These are phyloP conservation scores for Aspergillus fischeri DNA, from an alignment of 2,329 filamentous ascomycete species.

Conservation along the genomic window DNA sequence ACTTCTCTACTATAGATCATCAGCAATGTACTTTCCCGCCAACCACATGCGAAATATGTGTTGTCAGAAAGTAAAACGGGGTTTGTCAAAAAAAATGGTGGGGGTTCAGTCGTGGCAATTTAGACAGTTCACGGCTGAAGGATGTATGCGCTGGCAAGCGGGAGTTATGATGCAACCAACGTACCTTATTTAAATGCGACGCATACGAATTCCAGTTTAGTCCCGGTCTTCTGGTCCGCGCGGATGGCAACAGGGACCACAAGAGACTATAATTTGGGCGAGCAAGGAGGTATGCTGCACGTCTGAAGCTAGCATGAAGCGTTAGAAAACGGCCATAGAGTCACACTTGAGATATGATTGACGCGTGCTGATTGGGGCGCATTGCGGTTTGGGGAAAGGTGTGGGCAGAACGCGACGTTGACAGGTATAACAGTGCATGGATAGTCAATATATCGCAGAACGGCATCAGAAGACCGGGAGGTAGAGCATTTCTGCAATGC, in stretches of 20 bases:
- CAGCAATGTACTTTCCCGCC: constrained; percentile 19
- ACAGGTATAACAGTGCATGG: constrained; percentile 12
- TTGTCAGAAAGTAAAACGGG: constrained; percentile 20
- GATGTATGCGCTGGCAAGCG: constrained; percentile 41
- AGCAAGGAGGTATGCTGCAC: constrained; percentile 3
- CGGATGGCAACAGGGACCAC: constrained; percentile 8
- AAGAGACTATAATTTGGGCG: neutral
- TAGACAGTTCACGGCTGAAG: constrained; percentile 25
- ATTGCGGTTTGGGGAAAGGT: constrained; percentile 6
- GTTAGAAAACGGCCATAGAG: constrained; percentile 12
- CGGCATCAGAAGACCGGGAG: neutral
- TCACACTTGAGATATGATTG: constrained; percentile 7
- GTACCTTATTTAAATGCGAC: constrained; percentile 35
- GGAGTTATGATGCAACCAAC: constrained; percentile 30
- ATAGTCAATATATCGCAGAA: constrained; percentile 3
- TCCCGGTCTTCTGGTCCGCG: constrained; percentile 13
- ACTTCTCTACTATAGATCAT: constrained; percentile 21
- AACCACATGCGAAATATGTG: constrained; percentile 22
- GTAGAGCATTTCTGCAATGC: constrained; percentile 1
- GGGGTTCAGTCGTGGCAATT: constrained; percentile 24
- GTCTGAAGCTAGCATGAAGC: constrained; percentile 7
- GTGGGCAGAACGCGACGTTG: constrained; percentile 15
- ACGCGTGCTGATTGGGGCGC: constrained; percentile 26
- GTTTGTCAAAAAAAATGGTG: constrained; percentile 11
- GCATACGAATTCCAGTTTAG: constrained; percentile 23